Percentiles rank a stretch among this genome's conserved stretches.
These are phyloP conservation scores for Xylaria grammica DNA, from an alignment of 495 filamentous ascomycete species.

Conservation along the genomic window DNA sequence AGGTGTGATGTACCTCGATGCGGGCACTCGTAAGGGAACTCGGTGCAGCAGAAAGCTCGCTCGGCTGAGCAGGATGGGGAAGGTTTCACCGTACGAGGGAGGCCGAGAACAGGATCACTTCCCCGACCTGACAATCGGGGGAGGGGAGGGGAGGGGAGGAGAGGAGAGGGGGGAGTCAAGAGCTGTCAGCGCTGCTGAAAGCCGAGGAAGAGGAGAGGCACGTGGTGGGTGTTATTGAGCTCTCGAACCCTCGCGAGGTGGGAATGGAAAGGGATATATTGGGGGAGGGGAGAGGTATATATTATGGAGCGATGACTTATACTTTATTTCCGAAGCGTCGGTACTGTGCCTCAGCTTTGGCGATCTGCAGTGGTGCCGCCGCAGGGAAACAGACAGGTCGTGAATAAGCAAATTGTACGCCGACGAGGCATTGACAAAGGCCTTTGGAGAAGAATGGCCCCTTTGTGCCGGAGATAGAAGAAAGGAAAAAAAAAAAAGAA, in stretches of 20 bases:
- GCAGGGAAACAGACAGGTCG: background rate
- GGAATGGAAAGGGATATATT: background rate
- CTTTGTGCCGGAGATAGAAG: too few species aligned
- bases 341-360: constrained; percentile 6
- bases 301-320: background rate
- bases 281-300: background rate
- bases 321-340: background rate
- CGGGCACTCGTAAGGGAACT: too few species aligned
- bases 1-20: too few species aligned
- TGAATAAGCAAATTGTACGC: too few species aligned
- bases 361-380: background rate
- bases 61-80: background rate
- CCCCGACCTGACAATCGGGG: background rate
- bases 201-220: background rate
- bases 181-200: background rate
- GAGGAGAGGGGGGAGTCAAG: too few species aligned
- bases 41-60: too few species aligned
- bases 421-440: too few species aligned
- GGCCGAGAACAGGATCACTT: background rate
- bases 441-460: background rate
- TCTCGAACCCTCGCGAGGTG: too few species aligned
- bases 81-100: constrained; percentile 8
- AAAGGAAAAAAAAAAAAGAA: too few species aligned
- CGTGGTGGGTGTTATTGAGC: too few species aligned
- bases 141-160: too few species aligned